These are phyloP conservation scores for Polygonum aviculare DNA, from an alignment of 148 eudicot species.

Conservation along the genomic window DNA sequence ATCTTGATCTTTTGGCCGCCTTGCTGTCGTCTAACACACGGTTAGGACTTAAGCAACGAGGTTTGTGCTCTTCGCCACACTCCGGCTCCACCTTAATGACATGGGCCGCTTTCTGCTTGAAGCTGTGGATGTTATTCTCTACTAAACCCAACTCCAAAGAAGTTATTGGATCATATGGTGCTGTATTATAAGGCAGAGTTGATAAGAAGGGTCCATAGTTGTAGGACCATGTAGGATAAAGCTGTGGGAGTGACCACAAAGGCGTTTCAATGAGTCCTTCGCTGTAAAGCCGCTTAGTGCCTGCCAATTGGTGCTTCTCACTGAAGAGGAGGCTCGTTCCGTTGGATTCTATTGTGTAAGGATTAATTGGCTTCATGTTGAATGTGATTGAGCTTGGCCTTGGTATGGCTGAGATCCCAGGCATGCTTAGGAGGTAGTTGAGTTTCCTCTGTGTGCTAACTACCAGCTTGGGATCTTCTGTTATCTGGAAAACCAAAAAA, in stretches of 20 bases:
- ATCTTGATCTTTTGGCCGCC: slow-evolving; percentile 9
- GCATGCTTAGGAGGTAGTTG: slow-evolving; percentile 8
- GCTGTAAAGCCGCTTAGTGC: slow-evolving; percentile 2
- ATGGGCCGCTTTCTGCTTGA: background rate
- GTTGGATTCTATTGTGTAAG: background rate
- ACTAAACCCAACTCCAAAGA: background rate
- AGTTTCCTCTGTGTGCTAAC: background rate
- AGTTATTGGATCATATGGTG: slow-evolving; percentile 2
- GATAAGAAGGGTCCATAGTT: slow-evolving; percentile 8
- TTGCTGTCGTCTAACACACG: background rate
- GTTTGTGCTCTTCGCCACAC: background rate
- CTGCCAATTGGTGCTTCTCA: background rate
- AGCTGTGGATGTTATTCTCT: background rate
- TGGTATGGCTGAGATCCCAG: slow-evolving; percentile 4
- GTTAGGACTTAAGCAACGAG: background rate
- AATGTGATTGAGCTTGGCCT: slow-evolving; percentile 1
- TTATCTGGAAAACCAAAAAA: slow-evolving; percentile 2
- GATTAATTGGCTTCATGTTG: background rate
- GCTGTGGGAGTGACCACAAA: slow-evolving; percentile 8
- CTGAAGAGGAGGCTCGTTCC: background rate
- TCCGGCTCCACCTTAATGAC: background rate
- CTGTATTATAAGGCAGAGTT: background rate
- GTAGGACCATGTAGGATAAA: background rate
- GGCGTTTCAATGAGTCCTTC: background rate
- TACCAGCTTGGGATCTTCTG: slow-evolving; percentile 4